A percentile compares a stretch with the other conserved stretches of the same genome.
Evolutionary conservation across 805 yeast genomes (phyloP).

Genomic region (Diddensiella transvaalensis): DNA sequence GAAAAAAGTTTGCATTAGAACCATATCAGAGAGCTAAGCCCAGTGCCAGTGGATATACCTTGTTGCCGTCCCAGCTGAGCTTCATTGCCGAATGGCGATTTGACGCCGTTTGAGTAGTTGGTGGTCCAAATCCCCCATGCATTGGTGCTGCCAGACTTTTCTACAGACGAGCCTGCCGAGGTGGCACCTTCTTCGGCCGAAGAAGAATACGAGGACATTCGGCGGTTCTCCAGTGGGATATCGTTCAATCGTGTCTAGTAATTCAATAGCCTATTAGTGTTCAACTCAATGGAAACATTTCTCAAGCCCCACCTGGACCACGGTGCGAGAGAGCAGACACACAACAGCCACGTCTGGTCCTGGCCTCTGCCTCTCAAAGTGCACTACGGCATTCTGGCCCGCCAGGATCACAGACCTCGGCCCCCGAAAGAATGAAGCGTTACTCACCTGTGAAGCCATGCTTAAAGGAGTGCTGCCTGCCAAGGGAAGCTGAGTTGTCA

Average conservation of each 20-base stretch:
- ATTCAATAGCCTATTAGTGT: too few species aligned
- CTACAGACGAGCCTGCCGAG: neutral
- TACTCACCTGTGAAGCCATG: too few species aligned
- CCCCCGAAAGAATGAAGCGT: too few species aligned
- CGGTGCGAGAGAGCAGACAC: too few species aligned
- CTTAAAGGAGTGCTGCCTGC: too few species aligned
- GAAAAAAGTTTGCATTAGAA: neutral
- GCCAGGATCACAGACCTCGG: too few species aligned
- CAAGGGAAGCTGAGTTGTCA: too few species aligned
- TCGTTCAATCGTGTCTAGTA: neutral
- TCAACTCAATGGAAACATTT: too few species aligned
- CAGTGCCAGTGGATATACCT: neutral
- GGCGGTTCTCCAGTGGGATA: neutral
- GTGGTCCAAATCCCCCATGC: constrained; percentile 2
- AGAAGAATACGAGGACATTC: neutral
- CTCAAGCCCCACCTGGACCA: too few species aligned
- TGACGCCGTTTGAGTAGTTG: neutral
- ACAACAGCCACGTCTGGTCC: too few species aligned
- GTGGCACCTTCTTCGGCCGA: neutral
- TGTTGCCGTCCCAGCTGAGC: neutral
- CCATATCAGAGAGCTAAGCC: neutral
- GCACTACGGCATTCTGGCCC: too few species aligned
- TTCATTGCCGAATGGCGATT: neutral
- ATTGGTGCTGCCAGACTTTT: neutral
- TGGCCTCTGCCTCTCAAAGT: too few species aligned